Conservation (phyloP, 148 eudicot species). For the Fallopia convolvulus region DNA sequence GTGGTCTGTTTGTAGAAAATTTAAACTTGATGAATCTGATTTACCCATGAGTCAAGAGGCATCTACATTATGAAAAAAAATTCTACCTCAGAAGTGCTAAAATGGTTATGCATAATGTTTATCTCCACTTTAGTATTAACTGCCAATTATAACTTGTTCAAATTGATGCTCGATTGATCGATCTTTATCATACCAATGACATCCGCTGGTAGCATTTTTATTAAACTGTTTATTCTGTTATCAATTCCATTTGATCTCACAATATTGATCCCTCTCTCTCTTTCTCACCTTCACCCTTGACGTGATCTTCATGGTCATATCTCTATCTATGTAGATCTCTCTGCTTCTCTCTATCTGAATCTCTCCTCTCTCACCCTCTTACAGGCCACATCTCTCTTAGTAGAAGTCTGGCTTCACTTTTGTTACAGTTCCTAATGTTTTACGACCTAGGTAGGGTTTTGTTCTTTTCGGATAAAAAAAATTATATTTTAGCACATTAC, state of each 20-base stretch:
- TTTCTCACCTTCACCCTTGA: neutral
- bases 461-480: neutral
- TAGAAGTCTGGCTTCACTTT: neutral
- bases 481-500: too few relatives aligned
- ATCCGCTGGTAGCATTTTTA: neutral
- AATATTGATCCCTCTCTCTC: neutral
- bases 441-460: neutral
- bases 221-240: neutral
- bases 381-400: neutral
- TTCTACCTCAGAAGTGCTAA: neutral
- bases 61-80: neutral
- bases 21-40: neutral
- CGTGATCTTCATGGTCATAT: neutral
- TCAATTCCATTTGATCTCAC: neutral
- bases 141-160: neutral
- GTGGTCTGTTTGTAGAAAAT: neutral
- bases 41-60: neutral
- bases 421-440: neutral
- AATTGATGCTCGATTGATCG: neutral
- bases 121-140: neutral
- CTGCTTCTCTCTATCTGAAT: neutral
- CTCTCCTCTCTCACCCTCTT: neutral
- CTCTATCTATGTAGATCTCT: neutral
- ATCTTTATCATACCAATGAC: neutral
- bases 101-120: neutral